These are phyloP conservation scores for Naumovozyma baii DNA, from an alignment of 805 yeast species.

Conservation along the genomic window DNA sequence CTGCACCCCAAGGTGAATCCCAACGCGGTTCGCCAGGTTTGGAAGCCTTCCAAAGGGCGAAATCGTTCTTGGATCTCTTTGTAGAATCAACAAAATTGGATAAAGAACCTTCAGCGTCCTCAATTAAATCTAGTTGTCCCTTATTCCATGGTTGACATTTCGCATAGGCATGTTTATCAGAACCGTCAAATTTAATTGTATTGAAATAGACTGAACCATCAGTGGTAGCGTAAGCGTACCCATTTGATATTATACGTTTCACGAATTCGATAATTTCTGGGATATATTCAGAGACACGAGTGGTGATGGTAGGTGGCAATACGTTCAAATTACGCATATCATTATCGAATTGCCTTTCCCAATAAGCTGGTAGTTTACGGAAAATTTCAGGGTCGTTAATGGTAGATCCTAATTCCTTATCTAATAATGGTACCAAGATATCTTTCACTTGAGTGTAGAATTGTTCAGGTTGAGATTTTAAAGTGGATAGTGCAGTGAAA, in stretches of 20 bases:
- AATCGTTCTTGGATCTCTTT: constrained; percentile 72
- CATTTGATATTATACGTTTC: constrained; percentile 60
- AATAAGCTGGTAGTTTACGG: constrained; percentile 69
- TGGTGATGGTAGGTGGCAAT: constrained; percentile 71
- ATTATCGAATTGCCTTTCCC: constrained; percentile 77
- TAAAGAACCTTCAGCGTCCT: constrained; percentile 92
- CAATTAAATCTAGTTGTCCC: constrained; percentile 73
- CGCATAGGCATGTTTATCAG: constrained; percentile 74
- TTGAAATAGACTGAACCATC: constrained; percentile 97
- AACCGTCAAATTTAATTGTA: constrained; percentile 67
- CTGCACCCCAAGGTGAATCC: constrained; percentile 93
- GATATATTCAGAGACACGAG: constrained; percentile 90
- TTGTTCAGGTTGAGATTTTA: constrained; percentile 29
- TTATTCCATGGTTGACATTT: constrained; percentile 98
- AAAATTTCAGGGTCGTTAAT: constrained; percentile 82
- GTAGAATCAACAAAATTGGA: constrained; percentile 34
- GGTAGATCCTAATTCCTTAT: constrained; percentile 57
- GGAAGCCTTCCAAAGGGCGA: constrained; percentile 93
- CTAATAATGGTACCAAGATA: constrained; percentile 64
- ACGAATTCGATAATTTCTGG: constrained; percentile 86
- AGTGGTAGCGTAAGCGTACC: constrained; percentile 70
- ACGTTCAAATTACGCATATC: constrained; percentile 86
- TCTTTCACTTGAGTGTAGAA: constrained; percentile 50
- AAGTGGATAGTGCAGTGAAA: constrained; percentile 23
- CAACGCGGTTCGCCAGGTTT: constrained; percentile 97